phyloP scores from a whole-genome alignment of 164 flowering plant species.

The Stephania japonica region DNA sequence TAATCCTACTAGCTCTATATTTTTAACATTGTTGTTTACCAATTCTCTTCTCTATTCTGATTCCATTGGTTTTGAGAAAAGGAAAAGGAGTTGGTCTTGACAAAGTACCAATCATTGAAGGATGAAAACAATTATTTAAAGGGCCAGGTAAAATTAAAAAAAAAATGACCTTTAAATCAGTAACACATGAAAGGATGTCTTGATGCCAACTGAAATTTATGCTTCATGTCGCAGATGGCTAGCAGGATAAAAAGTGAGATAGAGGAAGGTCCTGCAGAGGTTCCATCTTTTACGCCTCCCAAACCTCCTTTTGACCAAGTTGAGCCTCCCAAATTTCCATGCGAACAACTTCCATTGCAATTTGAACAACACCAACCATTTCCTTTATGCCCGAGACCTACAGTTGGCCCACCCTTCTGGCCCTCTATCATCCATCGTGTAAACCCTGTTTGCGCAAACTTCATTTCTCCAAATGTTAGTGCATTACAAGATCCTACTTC shows the following conservation, averaged over 20 bases:
- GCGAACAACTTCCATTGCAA: background rate
- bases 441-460: constrained; percentile 20
- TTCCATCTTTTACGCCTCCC: constrained; percentile 18
- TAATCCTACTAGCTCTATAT: constrained; percentile 8
- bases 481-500: constrained; percentile 17
- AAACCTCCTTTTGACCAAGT: constrained; percentile 14
- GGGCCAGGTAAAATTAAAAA: constrained; percentile 40
- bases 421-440: constrained; percentile 35
- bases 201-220: background rate
- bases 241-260: constrained; percentile 27
- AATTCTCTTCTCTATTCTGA: constrained; percentile 12
- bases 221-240: constrained; percentile 35
- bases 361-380: constrained; percentile 25
- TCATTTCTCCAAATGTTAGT: constrained; percentile 18
- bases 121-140: constrained; percentile 48
- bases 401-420: constrained; percentile 40
- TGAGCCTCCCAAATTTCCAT: constrained; percentile 20
- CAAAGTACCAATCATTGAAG: constrained; percentile 50
- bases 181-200: background rate
- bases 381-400: constrained; percentile 27
- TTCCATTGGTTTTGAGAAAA: constrained; percentile 23
- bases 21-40: constrained; percentile 11
- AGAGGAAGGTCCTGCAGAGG: constrained; percentile 26
- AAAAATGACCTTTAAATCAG: background rate
- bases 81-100: constrained; percentile 65